These are phyloP conservation scores for Tetrapisispora phaffii DNA, from an alignment of 805 yeast species.

Conservation along the genomic window DNA sequence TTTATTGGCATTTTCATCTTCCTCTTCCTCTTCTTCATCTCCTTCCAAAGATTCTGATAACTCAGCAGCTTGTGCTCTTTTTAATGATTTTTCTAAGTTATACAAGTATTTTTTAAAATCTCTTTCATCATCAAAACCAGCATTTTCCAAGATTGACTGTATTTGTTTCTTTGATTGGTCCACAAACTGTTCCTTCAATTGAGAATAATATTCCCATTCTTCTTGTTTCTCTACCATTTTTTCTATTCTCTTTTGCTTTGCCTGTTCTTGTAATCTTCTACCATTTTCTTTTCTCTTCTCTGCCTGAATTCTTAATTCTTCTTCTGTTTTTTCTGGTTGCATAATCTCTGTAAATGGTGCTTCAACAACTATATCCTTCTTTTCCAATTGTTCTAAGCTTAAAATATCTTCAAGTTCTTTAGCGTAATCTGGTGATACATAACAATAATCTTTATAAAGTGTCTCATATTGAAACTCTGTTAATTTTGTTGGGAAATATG, in stretches of 20 bases:
- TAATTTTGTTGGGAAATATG: constrained; percentile 76
- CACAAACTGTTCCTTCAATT: constrained; percentile 43
- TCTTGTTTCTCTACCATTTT: constrained; percentile 71
- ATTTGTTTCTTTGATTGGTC: constrained; percentile 44
- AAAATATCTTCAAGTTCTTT: constrained; percentile 50
- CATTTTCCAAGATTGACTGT: constrained; percentile 47
- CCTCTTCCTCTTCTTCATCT: constrained; percentile 38
- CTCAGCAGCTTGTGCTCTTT: constrained; percentile 55
- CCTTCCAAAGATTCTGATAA: constrained; percentile 45
- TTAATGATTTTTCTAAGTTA: constrained; percentile 59
- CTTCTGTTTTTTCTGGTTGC: constrained; percentile 68
- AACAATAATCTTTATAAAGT: constrained; percentile 68
- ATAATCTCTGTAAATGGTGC: constrained; percentile 65
- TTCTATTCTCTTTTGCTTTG: constrained; percentile 72
- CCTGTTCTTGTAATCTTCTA: constrained; percentile 82
- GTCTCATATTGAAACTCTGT: constrained; percentile 52
- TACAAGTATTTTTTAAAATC: constrained; percentile 60
- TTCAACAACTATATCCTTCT: constrained; percentile 68
- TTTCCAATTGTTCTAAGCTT: constrained; percentile 52
- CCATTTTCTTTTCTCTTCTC: constrained; percentile 81
- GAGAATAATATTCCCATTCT: constrained; percentile 62
- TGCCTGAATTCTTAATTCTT: constrained; percentile 66
- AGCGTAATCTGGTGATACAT: constrained; percentile 58
- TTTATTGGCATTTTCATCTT: constrained; percentile 37
- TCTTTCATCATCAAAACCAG: constrained; percentile 67